phyloP scores from a whole-genome alignment of 2,329 filamentous ascomycete species.

The Thielaviopsis ethacetica region DNA sequence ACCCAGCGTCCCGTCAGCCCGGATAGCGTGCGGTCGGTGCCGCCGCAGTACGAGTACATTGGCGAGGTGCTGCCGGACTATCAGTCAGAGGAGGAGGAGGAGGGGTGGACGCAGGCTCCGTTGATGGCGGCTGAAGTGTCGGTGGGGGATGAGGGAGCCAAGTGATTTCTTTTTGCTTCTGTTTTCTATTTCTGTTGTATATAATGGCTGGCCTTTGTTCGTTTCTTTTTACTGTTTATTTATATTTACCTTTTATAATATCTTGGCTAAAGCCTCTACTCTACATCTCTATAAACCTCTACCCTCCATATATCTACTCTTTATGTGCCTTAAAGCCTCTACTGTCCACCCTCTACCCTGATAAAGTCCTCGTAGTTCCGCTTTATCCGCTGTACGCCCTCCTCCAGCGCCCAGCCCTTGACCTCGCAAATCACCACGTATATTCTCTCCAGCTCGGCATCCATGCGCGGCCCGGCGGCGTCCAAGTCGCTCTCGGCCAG shows the following conservation, averaged over 20 bases:
- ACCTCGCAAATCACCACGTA: constrained; percentile 59
- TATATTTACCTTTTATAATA: too few relatives aligned
- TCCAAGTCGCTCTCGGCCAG: constrained; percentile 87
- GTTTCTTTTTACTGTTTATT: too few relatives aligned
- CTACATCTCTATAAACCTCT: too few relatives aligned
- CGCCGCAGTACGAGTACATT: constrained; percentile 11
- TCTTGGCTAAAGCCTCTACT: not conserved
- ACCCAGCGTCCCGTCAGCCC: not conserved
- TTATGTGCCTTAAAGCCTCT: not conserved
- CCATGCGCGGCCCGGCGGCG: constrained; percentile 66
- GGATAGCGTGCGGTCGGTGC: constrained; percentile 11
- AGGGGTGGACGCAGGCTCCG: not conserved
- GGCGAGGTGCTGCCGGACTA: constrained; percentile 15
- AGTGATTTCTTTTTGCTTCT: not conserved
- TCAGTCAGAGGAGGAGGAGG: constrained; percentile 11
- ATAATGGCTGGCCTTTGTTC: not conserved
- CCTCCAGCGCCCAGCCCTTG: constrained; percentile 59
- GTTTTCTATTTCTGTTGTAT: constrained; percentile 8
- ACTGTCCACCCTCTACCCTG: not conserved
- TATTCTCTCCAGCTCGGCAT: constrained; percentile 56
- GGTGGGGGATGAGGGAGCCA: not conserved
- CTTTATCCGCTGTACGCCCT: constrained; percentile 51
- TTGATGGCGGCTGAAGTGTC: not conserved
- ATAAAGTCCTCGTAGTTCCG: constrained; percentile 67
- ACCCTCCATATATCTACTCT: not conserved